Base-by-base conservation (phyloP, 768 basidiomycete species). In the Trichaptum fuscoviolaceum region DNA sequence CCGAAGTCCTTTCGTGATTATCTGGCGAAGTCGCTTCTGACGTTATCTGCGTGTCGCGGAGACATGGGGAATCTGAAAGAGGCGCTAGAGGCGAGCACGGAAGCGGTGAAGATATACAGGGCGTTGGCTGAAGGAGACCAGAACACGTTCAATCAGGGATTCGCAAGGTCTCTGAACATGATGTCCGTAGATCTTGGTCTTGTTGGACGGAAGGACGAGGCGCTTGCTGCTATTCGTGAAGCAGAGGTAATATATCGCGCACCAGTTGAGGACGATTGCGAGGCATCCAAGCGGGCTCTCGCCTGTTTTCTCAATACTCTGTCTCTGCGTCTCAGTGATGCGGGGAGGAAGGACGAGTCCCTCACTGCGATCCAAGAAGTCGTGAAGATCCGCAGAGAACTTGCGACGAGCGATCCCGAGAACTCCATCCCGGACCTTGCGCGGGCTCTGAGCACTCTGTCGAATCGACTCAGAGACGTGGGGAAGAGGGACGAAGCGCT, bases 401-500 rank as follows among this genome's bases (percentile, higher is more conserved):
- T 68, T 6, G 58, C 62, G 9, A 10, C 18, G 18, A 18, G 20
- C 8, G 26, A 35, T 27, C 66, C 66, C 4, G 23, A 61, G 1
- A 63, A 15, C 5, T 65, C 15, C 24, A 61, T 18, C 34, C 12
- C 26, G 34, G 62, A 35, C 25, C 68, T 69, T 58, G 68, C 69
- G 1, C 12, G 12, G 20, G 17, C 64, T 18, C 35, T 69, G 15
- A 58, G 65, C 58, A 69, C 65, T 57, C 35, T 69, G 2, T 62
- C 64, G 2, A 30, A 63, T 9, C 35, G 23, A 36, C 62, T 68
- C 15, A 66, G 35, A 8, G 61, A 64, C 15, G 15, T 59, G 7
- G 69, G 68, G 1, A 35, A 35, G 18, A 35, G 36, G 1, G 68
- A 63, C 26, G 68, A 69, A 23, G 69, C 69, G 5, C 63, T 69